Base-by-base conservation (phyloP, 768 basidiomycete species). In the Suillus fuscotomentosus region DNA sequence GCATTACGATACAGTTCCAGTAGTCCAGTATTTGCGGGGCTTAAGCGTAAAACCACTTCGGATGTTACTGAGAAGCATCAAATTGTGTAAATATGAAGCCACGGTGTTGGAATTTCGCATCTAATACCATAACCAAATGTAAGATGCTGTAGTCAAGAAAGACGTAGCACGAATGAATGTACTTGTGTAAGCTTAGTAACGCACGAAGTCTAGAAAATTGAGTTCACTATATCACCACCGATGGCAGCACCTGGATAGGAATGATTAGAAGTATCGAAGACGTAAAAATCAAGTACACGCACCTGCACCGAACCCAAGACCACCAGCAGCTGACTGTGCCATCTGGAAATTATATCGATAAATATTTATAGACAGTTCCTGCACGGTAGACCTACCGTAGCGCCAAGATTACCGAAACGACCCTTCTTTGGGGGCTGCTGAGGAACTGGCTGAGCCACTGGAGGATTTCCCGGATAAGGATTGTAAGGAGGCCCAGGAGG, bases 271-370 rank as follows among this genome's bases (percentile, higher is more conserved):
- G 9, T 9, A 6, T 10, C 11, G 10, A 54, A n/a, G 6, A 42
- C 9, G n/a, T 24, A 14, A 15, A 59, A 13, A 10, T n/a, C 5
- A 2, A n/a, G 0, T 0, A 0, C 2, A 71, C 79, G 68, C 24
- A 77, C 80, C 80, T 60, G 80, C 81, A 22, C 83, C 83, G 60
- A 84, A 84, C 1, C 84, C 84, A 3, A 78, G 74, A 42, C 84
- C 85, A 20, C 82, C 74, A 1, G 73, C 77, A 2, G 77, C 77
- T 3, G 77, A 71, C 36, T 71, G 67, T 5, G 70, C 76, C 71
- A 77, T 73, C 76, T 77, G 17, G 56, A 22, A 38, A 51, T 53
- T 24, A 2, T 43, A 17, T n/a, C 42, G 8, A 6, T 38, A 24
- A 22, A 2, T 54, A 11, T 43, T 47, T 27, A 53, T 70, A 20